Base-by-base conservation (phyloP, 2,329 filamentous ascomycete species). In the Fusarium pseudograminearum region DNA sequence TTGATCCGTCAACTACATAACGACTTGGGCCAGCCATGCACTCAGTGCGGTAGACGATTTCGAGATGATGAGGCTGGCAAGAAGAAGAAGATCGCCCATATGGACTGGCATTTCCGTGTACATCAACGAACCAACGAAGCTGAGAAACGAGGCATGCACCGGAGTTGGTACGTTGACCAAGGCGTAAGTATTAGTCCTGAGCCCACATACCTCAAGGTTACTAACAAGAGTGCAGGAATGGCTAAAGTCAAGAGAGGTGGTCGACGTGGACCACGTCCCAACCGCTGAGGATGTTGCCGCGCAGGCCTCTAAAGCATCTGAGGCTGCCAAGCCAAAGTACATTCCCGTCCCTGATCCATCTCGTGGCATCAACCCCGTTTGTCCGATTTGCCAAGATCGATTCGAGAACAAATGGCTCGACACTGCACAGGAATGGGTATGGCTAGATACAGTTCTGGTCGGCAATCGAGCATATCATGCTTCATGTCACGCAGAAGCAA, bases 71-170 rank as follows among this genome's bases (percentile, higher is more conserved):
- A 90, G 15, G 89, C 92, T 69, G 95, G 95, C 15, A 92, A 89
- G 74, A 90, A 91, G 77, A 92, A 92, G 83, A 98, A 98, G 82
- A 93, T 91, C 26, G 89, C 91, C 5, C 96, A 99, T 78, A 90
- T 99, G 84, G 96, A 99, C 80, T 99, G 96, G 96, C 96, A 99
- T 80, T 99, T 99, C 82, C 90, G 91, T 59, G 94, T 95, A 26
- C 95, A 98, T 76, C 92, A 94, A 75, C 91, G 94, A 46, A 93
- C 97, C 80, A 90, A 90, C 4, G 95, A 98, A 73, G 91, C 92
- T 16, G 90, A 93, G 76, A 95, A 93, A 78, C 88, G 93, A 65
- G 94, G 93, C 33, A 92, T 97, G 73, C 94, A 97, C 76, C 90
- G 96, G 34, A 97, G 93, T 79, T 98, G 94, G 93, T 98, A 97